phyloP scores from a whole-genome alignment of 2,329 filamentous ascomycete genomes.

The Hymenoscyphus scutula region DNA sequence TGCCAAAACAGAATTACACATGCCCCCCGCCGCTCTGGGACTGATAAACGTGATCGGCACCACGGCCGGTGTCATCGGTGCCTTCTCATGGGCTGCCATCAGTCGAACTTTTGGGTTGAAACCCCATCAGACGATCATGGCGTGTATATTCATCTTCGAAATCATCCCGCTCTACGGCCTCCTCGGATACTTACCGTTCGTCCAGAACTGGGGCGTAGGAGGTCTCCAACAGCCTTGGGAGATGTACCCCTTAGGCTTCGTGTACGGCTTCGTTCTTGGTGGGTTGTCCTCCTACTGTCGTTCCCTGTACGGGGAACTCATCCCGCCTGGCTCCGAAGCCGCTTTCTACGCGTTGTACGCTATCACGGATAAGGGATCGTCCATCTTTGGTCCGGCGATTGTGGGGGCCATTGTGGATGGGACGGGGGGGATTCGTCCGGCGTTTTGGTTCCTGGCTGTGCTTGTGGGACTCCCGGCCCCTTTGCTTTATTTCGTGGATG shows the following conservation, averaged over 20 bases:
- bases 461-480: slow-evolving; percentile 84
- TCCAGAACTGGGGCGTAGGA: slow-evolving; percentile 69
- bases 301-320: slow-evolving; percentile 87
- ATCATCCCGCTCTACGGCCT: slow-evolving; percentile 90
- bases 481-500: slow-evolving; percentile 80
- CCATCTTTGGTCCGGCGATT: slow-evolving; percentile 89
- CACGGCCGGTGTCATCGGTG: slow-evolving; percentile 76
- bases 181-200: slow-evolving; percentile 78
- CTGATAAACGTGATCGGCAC: slow-evolving; percentile 94
- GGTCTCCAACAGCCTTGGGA: slow-evolving; percentile 93
- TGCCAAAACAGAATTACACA: slow-evolving; percentile 87
- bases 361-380: slow-evolving; percentile 95
- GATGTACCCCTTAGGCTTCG: slow-evolving; percentile 87
- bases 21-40: slow-evolving; percentile 83
- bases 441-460: slow-evolving; percentile 86
- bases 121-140: slow-evolving; percentile 84
- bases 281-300: slow-evolving; percentile 90
- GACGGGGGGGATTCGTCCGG: slow-evolving; percentile 75
- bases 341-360: slow-evolving; percentile 97
- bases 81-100: slow-evolving; percentile 83
- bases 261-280: slow-evolving; percentile 93
- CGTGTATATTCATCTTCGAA: slow-evolving; percentile 89
- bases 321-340: slow-evolving; percentile 90
- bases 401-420: slow-evolving; percentile 89
- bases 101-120: slow-evolving; percentile 67